Base-by-base conservation (phyloP, 202 grass and related monocot genomes). In the Zizania palustris region DNA sequence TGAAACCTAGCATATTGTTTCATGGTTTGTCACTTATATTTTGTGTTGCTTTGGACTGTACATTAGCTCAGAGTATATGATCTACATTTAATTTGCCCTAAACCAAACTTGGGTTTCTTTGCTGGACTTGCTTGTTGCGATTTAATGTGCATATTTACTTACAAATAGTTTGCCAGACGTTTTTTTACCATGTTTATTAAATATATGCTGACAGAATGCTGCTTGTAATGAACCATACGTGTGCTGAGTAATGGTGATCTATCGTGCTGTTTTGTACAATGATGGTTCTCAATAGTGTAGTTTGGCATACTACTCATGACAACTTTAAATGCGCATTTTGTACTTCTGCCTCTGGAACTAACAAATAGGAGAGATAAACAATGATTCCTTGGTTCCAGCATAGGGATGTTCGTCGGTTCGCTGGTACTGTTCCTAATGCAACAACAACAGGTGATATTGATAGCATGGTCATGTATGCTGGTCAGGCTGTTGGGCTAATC, bases 401-500 rank as follows among this genome's bases (percentile, higher is more conserved):
- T 63, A 98, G 66, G 85, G 96, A 92, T 56, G 45, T 98, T 43
- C 85, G 40, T 42, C 69, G 67, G 11, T 92, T 87, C 88, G 83
- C 89, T 1, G 91, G 91, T 73, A 85, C 85, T 62, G 83, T 90
- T 81, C 96, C 96, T 69, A 95, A 98, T 70, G 83, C 83, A 57
- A 92, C 87, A 44, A 80, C 89, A 45, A 95, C 83, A 4, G 89
- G 91, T n/a, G 83, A 95, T 78, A 39, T 98, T 12, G 19, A 88
- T 36, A 87, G 83, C 76, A 90, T 98, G 95, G 91, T 66, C 59
- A 81, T 98, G 91, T 98, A 95, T 83, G 87, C 85, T 5, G 91
- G 95, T 68, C 80, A 92, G 76, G 89, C 87, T 46, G 87, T 95
- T 7, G 95, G 85, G 33, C 83, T 98, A 60, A 90, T 98, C 76